These are phyloP conservation scores for Striga hermonthica DNA, from an alignment of 305 asterid genomes.

Conservation along the genomic window DNA sequence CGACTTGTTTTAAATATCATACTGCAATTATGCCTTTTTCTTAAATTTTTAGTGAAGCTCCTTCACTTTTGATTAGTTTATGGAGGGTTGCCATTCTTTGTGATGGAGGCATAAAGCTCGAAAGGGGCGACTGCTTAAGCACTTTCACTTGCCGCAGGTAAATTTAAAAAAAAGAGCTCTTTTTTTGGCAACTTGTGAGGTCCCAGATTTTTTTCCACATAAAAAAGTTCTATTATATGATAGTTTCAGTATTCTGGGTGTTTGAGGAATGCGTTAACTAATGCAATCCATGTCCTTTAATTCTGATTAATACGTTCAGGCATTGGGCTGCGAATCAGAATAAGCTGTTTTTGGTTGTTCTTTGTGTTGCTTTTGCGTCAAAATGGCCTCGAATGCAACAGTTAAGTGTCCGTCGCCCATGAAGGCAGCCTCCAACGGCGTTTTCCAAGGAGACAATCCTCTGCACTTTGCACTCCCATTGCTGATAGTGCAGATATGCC, in stretches of 20 bases:
- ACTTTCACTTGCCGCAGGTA: background rate
- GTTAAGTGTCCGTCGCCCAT: conserved; percentile 50
- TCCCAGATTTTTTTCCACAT: background rate
- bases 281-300: background rate
- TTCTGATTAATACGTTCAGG: conserved; percentile 15
- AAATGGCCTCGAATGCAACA: conserved; percentile 48
- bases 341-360: conserved; percentile 28
- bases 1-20: too few relatives aligned
- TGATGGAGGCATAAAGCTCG: background rate
- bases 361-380: background rate
- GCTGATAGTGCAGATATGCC: conserved; percentile 65
- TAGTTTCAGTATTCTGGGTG: background rate
- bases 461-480: conserved; percentile 78
- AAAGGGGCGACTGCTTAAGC: background rate
- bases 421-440: conserved; percentile 83
- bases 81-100: background rate
- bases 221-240: background rate
- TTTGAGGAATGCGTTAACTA: background rate
- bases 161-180: background rate
- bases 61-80: background rate
- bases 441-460: conserved; percentile 80
- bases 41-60: background rate
- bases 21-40: too few relatives aligned
- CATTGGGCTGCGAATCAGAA: conserved; percentile 22
- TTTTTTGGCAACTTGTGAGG: conserved; percentile 1